Conservation (phyloP, 441 rosid genomes). For the Geranium incanum region DNA sequence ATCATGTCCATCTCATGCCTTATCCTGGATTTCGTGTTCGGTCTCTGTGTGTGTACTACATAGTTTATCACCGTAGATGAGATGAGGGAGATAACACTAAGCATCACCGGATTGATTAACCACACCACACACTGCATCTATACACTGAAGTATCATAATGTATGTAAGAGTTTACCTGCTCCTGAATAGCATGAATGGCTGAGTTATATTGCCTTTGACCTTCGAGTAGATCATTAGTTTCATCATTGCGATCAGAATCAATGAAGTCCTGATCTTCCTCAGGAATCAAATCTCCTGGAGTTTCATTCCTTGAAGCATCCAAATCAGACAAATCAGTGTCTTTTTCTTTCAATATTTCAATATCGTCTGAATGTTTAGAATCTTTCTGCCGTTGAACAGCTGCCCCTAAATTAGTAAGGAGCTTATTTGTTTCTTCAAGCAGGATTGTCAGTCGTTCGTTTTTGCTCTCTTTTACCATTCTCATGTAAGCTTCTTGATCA, state of each 20-base stretch:
- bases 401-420: conserved; percentile 88
- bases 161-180: conserved; percentile 48
- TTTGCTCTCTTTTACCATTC: conserved; percentile 95
- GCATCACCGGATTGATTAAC: not conserved
- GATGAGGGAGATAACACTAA: not conserved
- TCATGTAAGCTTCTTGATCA: conserved; percentile 97
- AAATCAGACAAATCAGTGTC: conserved; percentile 68
- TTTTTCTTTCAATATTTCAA: conserved; percentile 53
- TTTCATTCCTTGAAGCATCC: conserved; percentile 65
- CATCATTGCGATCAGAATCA: conserved; percentile 80
- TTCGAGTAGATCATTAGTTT: conserved; percentile 72
- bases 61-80: no score
- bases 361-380: conserved; percentile 57
- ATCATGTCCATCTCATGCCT: no score
- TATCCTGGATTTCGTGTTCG: no score
- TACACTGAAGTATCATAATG: not conserved
- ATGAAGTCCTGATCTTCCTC: conserved; percentile 56
- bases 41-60: no score
- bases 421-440: conserved; percentile 94
- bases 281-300: conserved; percentile 49
- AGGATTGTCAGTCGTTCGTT: conserved; percentile 88
- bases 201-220: conserved; percentile 97
- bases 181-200: conserved; percentile 92
- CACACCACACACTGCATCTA: no score
- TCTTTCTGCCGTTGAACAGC: conserved; percentile 98